Conservation (phyloP, 495 filamentous ascomycete species). For the Bathelium albidoporum region DNA sequence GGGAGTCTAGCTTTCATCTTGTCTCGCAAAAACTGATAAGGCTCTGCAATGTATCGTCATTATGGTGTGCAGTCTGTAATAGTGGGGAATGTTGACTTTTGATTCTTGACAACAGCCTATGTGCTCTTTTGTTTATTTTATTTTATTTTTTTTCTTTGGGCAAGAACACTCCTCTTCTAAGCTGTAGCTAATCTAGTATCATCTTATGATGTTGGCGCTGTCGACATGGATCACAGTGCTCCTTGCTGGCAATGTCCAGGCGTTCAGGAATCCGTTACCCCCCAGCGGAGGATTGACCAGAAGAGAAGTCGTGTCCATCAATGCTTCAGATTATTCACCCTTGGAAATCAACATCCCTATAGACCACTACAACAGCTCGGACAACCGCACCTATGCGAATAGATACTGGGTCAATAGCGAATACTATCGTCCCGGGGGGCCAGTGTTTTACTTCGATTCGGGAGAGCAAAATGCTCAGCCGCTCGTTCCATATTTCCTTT, state of each 20-base stretch:
- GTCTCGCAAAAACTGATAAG: background rate
- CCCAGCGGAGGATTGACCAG: background rate
- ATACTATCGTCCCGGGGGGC: slow-evolving; percentile 7
- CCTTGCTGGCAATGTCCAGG: background rate
- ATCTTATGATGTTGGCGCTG: background rate
- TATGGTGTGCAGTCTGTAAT: background rate
- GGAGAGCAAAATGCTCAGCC: slow-evolving; percentile 12
- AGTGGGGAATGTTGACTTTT: too few species aligned
- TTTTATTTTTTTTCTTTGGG: background rate
- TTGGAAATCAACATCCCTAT: slow-evolving; percentile 9
- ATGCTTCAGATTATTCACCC: background rate
- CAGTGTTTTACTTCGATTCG: slow-evolving; percentile 11
- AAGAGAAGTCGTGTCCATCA: slow-evolving; percentile 5
- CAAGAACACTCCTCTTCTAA: background rate
- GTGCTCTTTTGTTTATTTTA: too few species aligned
- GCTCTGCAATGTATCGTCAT: background rate
- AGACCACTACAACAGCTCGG: slow-evolving; percentile 12
- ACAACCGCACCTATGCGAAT: slow-evolving; percentile 9
- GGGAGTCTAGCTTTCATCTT: background rate
- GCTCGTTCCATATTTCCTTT: slow-evolving; percentile 12
- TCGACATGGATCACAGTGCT: background rate
- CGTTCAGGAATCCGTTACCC: background rate
- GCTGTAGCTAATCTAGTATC: too few species aligned
- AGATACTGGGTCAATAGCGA: slow-evolving; percentile 8
- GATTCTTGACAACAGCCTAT: too few species aligned